These are phyloP conservation scores for Herpotrichia juniperi DNA, from an alignment of 2,329 filamentous ascomycete genomes.

Conservation along the genomic window DNA sequence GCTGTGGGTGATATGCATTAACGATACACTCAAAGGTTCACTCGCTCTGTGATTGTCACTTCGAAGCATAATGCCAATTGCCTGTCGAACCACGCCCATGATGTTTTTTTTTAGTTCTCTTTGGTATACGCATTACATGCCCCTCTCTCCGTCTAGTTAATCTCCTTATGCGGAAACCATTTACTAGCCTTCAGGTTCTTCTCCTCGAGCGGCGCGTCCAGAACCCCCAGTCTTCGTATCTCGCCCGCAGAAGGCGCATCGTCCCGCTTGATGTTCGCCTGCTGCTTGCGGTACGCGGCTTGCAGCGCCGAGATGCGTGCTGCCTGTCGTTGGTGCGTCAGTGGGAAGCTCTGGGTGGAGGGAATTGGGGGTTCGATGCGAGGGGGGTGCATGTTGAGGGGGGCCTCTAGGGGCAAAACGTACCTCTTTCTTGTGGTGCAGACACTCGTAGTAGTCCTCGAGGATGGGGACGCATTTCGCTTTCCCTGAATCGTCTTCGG, in stretches of 20 bases:
- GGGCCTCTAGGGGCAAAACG: slow-evolving; percentile 31
- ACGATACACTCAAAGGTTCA: background rate
- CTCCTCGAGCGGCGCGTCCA: slow-evolving; percentile 81
- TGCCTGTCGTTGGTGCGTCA: slow-evolving; percentile 60
- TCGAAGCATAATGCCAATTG: too few relatives aligned
- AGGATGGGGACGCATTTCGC: slow-evolving; percentile 84
- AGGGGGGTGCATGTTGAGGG: background rate
- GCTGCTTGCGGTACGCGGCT: slow-evolving; percentile 79
- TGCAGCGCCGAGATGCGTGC: slow-evolving; percentile 80
- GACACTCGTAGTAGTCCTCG: slow-evolving; percentile 98
- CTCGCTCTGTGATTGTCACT: too few relatives aligned
- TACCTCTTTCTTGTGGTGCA: slow-evolving; percentile 99
- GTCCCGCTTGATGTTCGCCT: slow-evolving; percentile 76
- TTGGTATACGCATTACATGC: slow-evolving; percentile 1
- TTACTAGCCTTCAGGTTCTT: slow-evolving; percentile 54
- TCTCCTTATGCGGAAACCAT: slow-evolving; percentile 51
- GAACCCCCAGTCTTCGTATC: slow-evolving; percentile 83
- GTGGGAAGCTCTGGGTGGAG: background rate
- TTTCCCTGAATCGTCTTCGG: slow-evolving; percentile 80
- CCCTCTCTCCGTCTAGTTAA: slow-evolving; percentile 30
- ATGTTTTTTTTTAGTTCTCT: background rate
- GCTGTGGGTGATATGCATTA: background rate
- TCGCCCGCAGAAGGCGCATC: slow-evolving; percentile 81
- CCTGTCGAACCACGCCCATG: too few relatives aligned
- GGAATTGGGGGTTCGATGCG: background rate